Base-by-base conservation (phyloP, 176 grass and related monocot species). In the Lolium perenne region DNA sequence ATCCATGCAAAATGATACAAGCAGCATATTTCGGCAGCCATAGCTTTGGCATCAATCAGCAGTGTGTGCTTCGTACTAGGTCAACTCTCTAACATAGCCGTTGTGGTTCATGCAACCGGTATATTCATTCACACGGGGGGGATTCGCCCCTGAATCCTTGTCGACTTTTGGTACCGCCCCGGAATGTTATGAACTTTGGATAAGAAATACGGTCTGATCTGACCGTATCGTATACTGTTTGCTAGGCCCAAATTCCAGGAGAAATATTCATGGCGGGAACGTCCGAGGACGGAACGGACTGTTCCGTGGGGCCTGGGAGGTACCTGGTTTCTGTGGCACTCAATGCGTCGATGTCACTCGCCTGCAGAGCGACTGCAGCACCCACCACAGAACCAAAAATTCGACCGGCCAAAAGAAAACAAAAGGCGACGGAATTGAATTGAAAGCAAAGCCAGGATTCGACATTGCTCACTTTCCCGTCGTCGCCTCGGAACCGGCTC, bases 371-470 rank as follows among this genome's bases (percentile, higher is more conserved):
- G 51, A 1, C 45, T 29, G 64, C 80, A 53, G 14, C 68, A 38
- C 26, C 45, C 86, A 50, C 40, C 63, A n/a, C 80, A 46, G 71
- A 41, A 48, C 17, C 12, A 32, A 72, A 71, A 73, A 63, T 88
- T 83, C 63, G 10, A 58, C 26, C 7, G 80, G 25, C 65, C 67
- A 45, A 84, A 35, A 80, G 73, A 67, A 38, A 45, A 84, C n/a
- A 84, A 79, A 67, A 38, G 55, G 29, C 47, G 41, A 78, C 2
- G 56, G 22, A 76, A 54, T 32, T 51, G 22, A 76, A 54, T 32
- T 51, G 48, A 76, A 76, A 76, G 74, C 74, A 76, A 84, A 84
- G 74, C 16, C 66, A 80, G 9, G 76, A 89, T 43, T 43, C 41
- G 32, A 80, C 67, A 68, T 29, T 46, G 87, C 67, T 75, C 25